A percentile compares a stretch with the other conserved stretches of the same genome.
phyloP scores from a whole-genome alignment of 306 rosid genomes.

The Ziziphus jujuba region DNA sequence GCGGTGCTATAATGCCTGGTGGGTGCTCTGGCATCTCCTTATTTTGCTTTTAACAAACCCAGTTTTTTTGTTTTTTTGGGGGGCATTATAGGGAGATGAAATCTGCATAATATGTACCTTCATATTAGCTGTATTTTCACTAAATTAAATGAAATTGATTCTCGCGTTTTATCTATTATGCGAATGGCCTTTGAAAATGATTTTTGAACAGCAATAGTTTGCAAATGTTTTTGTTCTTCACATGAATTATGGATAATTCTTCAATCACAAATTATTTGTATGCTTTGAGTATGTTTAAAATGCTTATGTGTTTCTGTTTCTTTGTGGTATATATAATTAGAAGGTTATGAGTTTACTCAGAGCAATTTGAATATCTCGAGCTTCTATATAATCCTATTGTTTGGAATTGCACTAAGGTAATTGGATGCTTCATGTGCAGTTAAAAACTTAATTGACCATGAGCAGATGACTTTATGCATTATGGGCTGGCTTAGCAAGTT shows the following conservation, averaged over 20 bases:
- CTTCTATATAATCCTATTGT: conserved; percentile 9
- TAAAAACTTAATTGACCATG: conserved; percentile 37
- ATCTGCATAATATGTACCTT: not conserved
- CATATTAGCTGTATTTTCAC: not conserved
- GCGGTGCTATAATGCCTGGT: conserved; percentile 32
- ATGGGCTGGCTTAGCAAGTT: conserved; percentile 88
- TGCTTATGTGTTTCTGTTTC: not conserved
- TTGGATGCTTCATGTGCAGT: conserved; percentile 53
- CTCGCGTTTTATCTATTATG: not conserved
- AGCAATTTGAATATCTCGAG: conserved; percentile 16
- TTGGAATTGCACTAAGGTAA: conserved; percentile 15
- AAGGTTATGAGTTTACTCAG: conserved; percentile 3
- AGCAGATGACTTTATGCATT: conserved; percentile 37
- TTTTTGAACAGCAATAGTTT: not conserved
- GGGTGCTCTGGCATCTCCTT: conserved; percentile 8
- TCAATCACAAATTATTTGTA: not conserved
- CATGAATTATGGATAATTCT: not conserved
- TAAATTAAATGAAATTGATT: not conserved
- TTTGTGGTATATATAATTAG: not conserved
- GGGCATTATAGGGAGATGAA: not conserved
- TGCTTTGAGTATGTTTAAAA: not conserved
- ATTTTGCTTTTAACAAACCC: not conserved
- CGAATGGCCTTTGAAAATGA: not conserved
- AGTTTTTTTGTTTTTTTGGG: not conserved
- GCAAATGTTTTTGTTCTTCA: not conserved